These are phyloP conservation scores for Uronychia setigera DNA, from an alignment of 73 alveolate genomes.

Conservation along the genomic window DNA sequence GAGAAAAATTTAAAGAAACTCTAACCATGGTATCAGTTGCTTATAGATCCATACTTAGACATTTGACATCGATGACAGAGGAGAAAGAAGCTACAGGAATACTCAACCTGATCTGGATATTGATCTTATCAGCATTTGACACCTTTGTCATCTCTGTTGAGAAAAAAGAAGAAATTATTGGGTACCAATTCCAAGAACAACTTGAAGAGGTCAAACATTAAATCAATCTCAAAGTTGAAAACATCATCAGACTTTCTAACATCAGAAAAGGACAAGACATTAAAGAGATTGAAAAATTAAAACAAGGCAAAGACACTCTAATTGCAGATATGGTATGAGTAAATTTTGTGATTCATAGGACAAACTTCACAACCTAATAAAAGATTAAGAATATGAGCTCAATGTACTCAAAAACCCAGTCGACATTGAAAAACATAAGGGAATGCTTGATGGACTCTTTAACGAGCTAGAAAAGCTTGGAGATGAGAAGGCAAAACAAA, in stretches of 20 bases:
- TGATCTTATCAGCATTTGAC: not conserved
- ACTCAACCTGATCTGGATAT: not conserved
- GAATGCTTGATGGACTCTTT: not conserved
- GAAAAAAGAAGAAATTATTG: not conserved
- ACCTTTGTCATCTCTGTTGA: not conserved
- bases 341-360: not conserved
- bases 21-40: not conserved
- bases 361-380: not conserved
- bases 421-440: not conserved
- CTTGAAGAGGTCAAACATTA: not conserved
- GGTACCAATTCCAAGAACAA: not conserved
- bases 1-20: not conserved
- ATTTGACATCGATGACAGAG: not conserved
- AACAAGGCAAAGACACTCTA: not conserved
- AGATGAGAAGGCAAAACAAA: not conserved
- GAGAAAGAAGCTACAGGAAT: not conserved
- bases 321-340: not conserved
- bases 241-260: not conserved
- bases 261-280: not conserved
- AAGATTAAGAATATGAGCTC: not conserved
- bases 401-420: not conserved
- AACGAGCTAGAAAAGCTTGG: not conserved
- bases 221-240: not conserved
- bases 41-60: not conserved
- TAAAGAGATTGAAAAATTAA: not conserved